phyloP scores from a whole-genome alignment of 1,284 basidiomycete genomes.

The Fomes fomentarius region DNA sequence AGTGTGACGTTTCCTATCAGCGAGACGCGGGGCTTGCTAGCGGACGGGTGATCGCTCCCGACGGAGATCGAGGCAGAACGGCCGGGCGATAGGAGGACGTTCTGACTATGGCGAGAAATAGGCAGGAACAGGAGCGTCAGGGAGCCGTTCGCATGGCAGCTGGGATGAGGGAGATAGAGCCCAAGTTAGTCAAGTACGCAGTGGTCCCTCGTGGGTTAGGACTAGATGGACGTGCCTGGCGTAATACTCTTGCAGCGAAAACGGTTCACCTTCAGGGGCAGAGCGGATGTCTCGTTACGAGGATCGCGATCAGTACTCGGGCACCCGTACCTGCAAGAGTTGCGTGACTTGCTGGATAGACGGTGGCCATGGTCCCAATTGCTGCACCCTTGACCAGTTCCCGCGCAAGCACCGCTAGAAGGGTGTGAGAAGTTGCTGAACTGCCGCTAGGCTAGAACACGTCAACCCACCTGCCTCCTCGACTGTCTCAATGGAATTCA shows the following conservation, averaged over 20 bases:
- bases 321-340: conserved; percentile 40
- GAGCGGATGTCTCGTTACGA: conserved; percentile 6
- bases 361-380: conserved; percentile 54
- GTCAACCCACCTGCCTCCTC: conserved; percentile 32
- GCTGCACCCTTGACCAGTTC: conserved; percentile 42
- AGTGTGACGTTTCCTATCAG: conserved; percentile 58
- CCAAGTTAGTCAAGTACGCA: background rate
- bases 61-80: conserved; percentile 59
- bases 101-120: conserved; percentile 62
- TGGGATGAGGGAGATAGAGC: conserved; percentile 29
- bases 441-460: background rate
- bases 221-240: conserved; percentile 37
- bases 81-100: conserved; percentile 48
- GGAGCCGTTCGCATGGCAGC: conserved; percentile 62
- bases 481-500: conserved; percentile 28
- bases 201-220: background rate
- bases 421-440: conserved; percentile 2
- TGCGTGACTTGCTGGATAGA: conserved; percentile 47
- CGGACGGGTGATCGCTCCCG: conserved; percentile 44
- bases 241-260: conserved; percentile 66
- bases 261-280: conserved; percentile 49
- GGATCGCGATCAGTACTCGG: conserved; percentile 5
- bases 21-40: conserved; percentile 52
- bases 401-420: conserved; percentile 46
- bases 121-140: conserved; percentile 65